Percentiles rank a stretch among this genome's conserved stretches.
Conservation (phyloP, 208 protist species). For the Trypanosoma mega region DNA sequence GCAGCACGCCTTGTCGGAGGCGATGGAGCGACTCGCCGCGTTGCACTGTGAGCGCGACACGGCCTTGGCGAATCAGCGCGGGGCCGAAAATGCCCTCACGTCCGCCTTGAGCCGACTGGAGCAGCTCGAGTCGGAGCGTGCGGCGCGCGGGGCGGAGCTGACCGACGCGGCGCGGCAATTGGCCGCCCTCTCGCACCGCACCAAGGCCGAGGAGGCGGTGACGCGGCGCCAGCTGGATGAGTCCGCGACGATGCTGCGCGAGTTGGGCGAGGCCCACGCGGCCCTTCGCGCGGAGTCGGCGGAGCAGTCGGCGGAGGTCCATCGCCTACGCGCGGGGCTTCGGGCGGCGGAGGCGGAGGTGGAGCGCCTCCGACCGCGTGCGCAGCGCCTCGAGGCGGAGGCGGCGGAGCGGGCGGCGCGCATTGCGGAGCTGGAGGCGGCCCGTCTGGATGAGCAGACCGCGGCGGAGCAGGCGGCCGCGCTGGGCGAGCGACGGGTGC, state of each 20-base stretch:
- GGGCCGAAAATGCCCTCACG: conserved; percentile 35
- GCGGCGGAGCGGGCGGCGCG: too few species aligned
- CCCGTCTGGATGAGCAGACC: too few species aligned
- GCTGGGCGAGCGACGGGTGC: too few species aligned
- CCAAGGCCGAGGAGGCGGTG: conserved; percentile 38
- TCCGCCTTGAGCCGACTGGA: conserved; percentile 48
- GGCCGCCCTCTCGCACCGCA: conserved; percentile 40
- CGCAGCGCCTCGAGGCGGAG: too few species aligned
- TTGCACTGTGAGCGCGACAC: conserved; percentile 14
- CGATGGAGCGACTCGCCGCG: conserved; percentile 11
- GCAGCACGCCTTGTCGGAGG: conserved; percentile 26
- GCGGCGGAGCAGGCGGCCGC: too few species aligned
- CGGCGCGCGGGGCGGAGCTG: conserved; percentile 47
- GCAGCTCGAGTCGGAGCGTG: conserved; percentile 52
- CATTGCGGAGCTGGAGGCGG: too few species aligned
- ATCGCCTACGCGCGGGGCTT: conserved; percentile 38
- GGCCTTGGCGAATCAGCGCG: conserved; percentile 32
- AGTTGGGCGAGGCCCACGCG: conserved; percentile 39
- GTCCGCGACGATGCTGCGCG: conserved; percentile 36
- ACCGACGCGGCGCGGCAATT: conserved; percentile 64
- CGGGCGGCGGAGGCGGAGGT: conserved; percentile 19
- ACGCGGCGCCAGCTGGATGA: conserved; percentile 47
- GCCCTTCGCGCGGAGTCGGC: conserved; percentile 39
- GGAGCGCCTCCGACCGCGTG: conserved; percentile 33
- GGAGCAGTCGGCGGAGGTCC: conserved; percentile 39